phyloP scores from a whole-genome alignment of 192 early-diverging fungal species.

The Entrophospora sp. region DNA sequence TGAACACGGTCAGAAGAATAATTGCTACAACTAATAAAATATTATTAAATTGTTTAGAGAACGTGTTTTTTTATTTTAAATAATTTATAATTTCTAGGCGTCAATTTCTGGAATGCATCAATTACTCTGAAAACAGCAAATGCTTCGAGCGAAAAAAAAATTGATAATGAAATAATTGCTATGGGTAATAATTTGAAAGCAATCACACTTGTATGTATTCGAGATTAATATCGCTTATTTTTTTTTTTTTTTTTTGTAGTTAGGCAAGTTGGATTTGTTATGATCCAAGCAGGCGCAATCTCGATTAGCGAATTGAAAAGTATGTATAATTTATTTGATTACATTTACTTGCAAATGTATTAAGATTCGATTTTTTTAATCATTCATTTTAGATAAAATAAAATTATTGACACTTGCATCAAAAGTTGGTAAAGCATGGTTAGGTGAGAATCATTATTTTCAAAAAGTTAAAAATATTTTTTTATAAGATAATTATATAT shows the following conservation, averaged over 20 bases:
- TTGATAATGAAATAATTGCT: not conserved
- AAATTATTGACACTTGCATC: constrained; percentile 7
- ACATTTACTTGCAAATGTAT: not conserved
- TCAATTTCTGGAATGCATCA: constrained; percentile 14
- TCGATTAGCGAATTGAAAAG: not conserved
- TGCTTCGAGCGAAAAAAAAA: not conserved
- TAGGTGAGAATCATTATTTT: constrained; percentile 2
- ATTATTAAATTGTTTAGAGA: not conserved
- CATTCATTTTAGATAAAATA: not conserved
- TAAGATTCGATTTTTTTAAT: not conserved
- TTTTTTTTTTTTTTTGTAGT: not conserved
- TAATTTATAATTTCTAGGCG: not conserved
- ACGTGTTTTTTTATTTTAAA: not conserved
- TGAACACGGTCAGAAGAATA: not conserved
- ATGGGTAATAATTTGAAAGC: too few species aligned
- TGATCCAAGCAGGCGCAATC: constrained; percentile 1
- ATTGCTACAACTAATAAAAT: not conserved
- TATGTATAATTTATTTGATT: not conserved
- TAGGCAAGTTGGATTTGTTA: constrained; percentile 8
- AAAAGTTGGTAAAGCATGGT: constrained; percentile 19
- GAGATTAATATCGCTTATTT: too few species aligned
- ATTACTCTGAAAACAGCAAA: not conserved
- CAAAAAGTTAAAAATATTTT: not conserved
- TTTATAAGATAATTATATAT: not conserved
- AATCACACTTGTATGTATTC: too few species aligned